Base-by-base conservation (phyloP, 345 rosid genomes). In the Aquilaria malaccensis region DNA sequence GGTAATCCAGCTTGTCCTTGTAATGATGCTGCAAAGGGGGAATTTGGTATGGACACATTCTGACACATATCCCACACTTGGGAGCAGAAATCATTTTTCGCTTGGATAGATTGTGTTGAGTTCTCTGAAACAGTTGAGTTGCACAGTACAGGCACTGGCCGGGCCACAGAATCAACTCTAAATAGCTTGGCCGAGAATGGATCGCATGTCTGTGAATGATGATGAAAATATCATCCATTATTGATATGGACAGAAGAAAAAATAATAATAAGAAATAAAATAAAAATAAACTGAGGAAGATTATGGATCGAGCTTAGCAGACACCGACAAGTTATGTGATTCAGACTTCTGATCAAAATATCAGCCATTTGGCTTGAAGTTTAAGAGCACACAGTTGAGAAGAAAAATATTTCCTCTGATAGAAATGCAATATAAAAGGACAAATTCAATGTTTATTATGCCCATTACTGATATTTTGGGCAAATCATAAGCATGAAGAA, bases 91-190 rank as follows among this genome's bases (percentile, higher is more conserved):
- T 85, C 76, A n/a, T 55, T 65, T 7, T 63, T 67, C 62, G 73
- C 79, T 76, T 70, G 77, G 65, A 55, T 67, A 56, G 88, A 77
- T 64, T 81, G 85, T 29, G 89, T 72, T 65, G 87, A 90, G 74
- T 79, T 77, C 66, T 62, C 74, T 32, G 82, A 66, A 67, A 56
- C 68, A 13, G 99, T 76, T 11, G 90, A 83, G 80, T 88, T 94
- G 80, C 99, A 94, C 48, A 94, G 92, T 66, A 94, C 55, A n/a
- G 99, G 95, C 64, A 94, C 90, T 15, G 87, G 67, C 52, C 81
- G 78, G 10, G 80, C 73, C 7, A 31, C 68, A 63, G 79, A 68
- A 46, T 66, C 76, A 33, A 76, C 72, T 3, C 74, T 79, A 60
- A 83, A 94, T 62, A 94, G 67, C 70, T 79, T 85, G 6, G 84